Evolutionary conservation across 179 eudicot genomes (phyloP), one percentile per base, ranked within the genome.

Genomic region (Silene vulgaris): DNA sequence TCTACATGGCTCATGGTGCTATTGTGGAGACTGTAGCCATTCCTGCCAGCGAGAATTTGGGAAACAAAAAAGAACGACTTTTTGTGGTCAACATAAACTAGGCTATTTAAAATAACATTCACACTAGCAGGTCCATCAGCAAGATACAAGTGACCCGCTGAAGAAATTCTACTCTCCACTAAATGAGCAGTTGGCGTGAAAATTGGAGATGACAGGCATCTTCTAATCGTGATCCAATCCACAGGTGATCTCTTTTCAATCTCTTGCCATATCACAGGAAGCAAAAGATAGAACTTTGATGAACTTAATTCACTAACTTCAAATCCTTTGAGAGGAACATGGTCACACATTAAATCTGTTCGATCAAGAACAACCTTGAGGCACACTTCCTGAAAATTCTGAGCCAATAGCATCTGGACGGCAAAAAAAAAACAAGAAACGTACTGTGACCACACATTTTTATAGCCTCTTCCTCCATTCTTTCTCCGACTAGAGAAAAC

Each of bases 361-460:
- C 97, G 84, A 76, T 96, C 96, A 73, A 91, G 88, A 84, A 96
- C 85, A 80, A 85, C 79, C 85, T 93, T 91, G 81, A 96, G 89
- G 80, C 81, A 83, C 87, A 96, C 81, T 74, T 87, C 85, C 78
- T 96, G 99, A 79, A 96, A 93, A 20, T 80, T 84, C 71, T 83
- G 86, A 62, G 97, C 98, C 85, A 82, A 77, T 35, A 69, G 74
- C 76, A 87, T 82, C 96, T 90, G 88, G 59, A 80, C 59, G 70
- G 62, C 70, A 81, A 37, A 69, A 72, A 0, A 65, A 19, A 12
- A 65, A 50, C 17, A 59, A 63, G 30, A 28, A n/a, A 21, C 20
- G 63, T 69, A 11, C 65, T 13, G 57, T 20, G 62, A 12, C 65
- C 62, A 23, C 43, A 75, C 30, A 30, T 7, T 13, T 14, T 12